Conservation (phyloP, 2,329 filamentous ascomycete genomes). For the Monascus ruber region DNA sequence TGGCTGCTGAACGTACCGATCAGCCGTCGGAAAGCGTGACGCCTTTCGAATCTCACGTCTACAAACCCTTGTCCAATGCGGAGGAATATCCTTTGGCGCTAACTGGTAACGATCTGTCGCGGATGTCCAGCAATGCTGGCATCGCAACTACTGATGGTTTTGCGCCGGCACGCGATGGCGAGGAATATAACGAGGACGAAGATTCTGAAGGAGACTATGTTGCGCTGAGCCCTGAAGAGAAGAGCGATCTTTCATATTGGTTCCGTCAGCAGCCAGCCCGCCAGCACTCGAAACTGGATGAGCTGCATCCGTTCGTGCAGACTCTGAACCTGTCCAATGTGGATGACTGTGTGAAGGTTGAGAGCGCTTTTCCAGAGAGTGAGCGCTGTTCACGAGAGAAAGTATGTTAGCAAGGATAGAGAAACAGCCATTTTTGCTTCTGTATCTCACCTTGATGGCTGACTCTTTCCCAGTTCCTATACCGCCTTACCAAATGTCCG, state of each 20-base stretch:
- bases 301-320: slow-evolving; percentile 62
- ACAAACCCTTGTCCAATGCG: slow-evolving; percentile 21
- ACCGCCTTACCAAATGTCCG: slow-evolving; percentile 62
- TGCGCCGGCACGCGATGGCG: slow-evolving; percentile 16
- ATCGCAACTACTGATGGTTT: slow-evolving; percentile 19
- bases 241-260: slow-evolving; percentile 29
- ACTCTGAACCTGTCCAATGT: slow-evolving; percentile 49
- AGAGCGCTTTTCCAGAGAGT: slow-evolving; percentile 48
- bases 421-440: not conserved
- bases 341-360: slow-evolving; percentile 45
- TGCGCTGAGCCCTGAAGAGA: slow-evolving; percentile 31
- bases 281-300: slow-evolving; percentile 35
- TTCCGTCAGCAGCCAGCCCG: slow-evolving; percentile 29
- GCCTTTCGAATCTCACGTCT: slow-evolving; percentile 11
- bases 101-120: slow-evolving; percentile 17
- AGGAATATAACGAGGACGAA: slow-evolving; percentile 20
- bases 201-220: slow-evolving; percentile 31
- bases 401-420: slow-evolving; percentile 30
- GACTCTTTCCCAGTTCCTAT: slow-evolving; percentile 49
- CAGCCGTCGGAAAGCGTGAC: slow-evolving; percentile 18
- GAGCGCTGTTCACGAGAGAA: slow-evolving; percentile 50
- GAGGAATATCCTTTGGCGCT: slow-evolving; percentile 17
- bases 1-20: slow-evolving; percentile 13
- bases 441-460: slow-evolving; percentile 5
- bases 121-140: slow-evolving; percentile 16